These are phyloP conservation scores for Lipomyces yamanashiensis DNA, from an alignment of 805 yeast genomes.

Conservation along the genomic window DNA sequence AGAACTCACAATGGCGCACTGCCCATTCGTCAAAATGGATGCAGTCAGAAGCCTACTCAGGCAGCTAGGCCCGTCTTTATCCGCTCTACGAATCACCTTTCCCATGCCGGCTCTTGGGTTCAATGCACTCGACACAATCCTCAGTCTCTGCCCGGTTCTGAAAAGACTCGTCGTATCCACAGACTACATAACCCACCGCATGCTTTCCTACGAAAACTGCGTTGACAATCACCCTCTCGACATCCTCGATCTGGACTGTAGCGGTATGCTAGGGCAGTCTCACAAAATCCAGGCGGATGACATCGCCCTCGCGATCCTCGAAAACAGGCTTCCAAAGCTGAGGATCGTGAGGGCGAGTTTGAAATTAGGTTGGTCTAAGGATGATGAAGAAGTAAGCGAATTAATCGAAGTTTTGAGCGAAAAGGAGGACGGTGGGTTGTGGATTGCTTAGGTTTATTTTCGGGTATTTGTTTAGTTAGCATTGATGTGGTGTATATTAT, in stretches of 20 bases:
- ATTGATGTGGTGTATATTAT: neutral
- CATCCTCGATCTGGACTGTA: slow-evolving; percentile 72
- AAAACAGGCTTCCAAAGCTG: slow-evolving; percentile 72
- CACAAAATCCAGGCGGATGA: slow-evolving; percentile 87
- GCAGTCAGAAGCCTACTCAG: slow-evolving; percentile 66
- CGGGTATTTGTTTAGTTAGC: neutral
- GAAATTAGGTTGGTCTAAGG: slow-evolving; percentile 77
- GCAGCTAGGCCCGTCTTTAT: slow-evolving; percentile 68
- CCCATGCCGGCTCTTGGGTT: slow-evolving; percentile 84
- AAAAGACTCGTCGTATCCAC: slow-evolving; percentile 68
- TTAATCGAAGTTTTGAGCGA: slow-evolving; percentile 73
- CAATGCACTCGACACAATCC: slow-evolving; percentile 72
- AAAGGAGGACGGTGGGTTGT: slow-evolving; percentile 74
- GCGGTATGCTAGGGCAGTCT: slow-evolving; percentile 82
- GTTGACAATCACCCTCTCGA: slow-evolving; percentile 57
- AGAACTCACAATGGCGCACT: slow-evolving; percentile 79
- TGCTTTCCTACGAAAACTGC: slow-evolving; percentile 47
- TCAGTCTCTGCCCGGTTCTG: slow-evolving; percentile 77
- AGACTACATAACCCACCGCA: slow-evolving; percentile 66
- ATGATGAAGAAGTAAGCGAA: slow-evolving; percentile 63
- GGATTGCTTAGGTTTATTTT: slow-evolving; percentile 46
- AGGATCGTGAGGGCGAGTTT: slow-evolving; percentile 68
- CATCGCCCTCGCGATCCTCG: slow-evolving; percentile 79
- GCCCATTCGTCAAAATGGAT: slow-evolving; percentile 73
- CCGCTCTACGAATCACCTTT: slow-evolving; percentile 68